Conservation (phyloP, 257 asterid genomes). For the Nicotiana obtusifolia region DNA sequence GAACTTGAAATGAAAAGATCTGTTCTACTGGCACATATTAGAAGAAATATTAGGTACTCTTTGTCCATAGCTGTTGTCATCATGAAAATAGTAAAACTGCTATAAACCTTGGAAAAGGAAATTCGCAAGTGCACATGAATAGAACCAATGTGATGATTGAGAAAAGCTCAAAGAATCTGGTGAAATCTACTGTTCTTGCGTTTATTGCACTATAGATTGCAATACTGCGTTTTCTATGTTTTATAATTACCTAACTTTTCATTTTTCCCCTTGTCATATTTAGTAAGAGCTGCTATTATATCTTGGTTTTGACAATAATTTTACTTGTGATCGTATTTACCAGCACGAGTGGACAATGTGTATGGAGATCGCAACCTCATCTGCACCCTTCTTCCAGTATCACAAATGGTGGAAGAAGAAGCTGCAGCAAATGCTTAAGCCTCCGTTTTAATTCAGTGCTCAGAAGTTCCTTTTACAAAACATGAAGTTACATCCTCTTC, state of each 20-base stretch:
- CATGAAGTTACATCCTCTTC: slow-evolving; percentile 4
- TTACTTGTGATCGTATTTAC: background rate
- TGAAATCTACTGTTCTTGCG: background rate
- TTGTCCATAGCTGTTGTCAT: background rate
- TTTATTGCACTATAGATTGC: background rate
- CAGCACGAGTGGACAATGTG: slow-evolving; percentile 96
- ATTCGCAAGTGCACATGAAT: background rate
- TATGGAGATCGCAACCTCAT: slow-evolving; percentile 97
- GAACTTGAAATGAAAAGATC: background rate
- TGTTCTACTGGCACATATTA: background rate
- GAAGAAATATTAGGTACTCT: background rate
- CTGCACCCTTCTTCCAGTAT: slow-evolving; percentile 91
- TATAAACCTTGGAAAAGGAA: background rate
- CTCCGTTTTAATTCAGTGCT: background rate
- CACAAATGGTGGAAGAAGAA: slow-evolving; percentile 77
- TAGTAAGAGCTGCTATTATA: slow-evolving; percentile 2
- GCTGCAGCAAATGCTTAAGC: slow-evolving; percentile 82
- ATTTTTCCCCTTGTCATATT: background rate
- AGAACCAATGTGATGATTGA: background rate
- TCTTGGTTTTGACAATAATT: background rate
- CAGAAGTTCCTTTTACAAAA: slow-evolving; percentile 6
- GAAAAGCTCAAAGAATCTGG: background rate
- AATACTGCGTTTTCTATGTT: background rate
- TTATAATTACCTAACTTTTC: background rate
- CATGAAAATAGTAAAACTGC: background rate